Base-by-base conservation (phyloP, 1,284 basidiomycete genomes). In the Rhodotorula sp. region DNA sequence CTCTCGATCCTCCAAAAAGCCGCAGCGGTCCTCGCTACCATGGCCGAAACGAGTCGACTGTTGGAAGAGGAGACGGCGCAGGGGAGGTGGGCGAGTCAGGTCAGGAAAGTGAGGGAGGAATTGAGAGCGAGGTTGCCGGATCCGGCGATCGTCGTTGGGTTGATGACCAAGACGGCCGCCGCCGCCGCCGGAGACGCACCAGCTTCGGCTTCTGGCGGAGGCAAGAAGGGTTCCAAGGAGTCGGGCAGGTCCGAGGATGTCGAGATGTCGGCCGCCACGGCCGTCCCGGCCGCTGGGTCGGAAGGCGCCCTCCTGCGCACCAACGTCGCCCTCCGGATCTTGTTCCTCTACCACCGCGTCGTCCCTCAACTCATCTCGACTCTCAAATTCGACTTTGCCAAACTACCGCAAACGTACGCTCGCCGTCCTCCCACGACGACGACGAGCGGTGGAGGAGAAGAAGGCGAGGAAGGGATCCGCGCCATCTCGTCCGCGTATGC, bases 301-400 rank as follows among this genome's bases (percentile, higher is more conserved):
- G 62, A 59, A 31, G 64, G 62, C 26, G 68, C 62, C 16, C 64
- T 71, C 38, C 61, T 76, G 4, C 64, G 70, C 21, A 76, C 70
- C 52, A 74, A 76, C 67, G 67, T 76, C 57, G 75, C 72, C 3
- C 68, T 76, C 18, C 66, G 71, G 23, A 45, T 77, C 12, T 57
- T 77, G 19, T 74, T 64, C 66, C 63, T 72, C 45, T 77, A 77
- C 68, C 74, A 77, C 64, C 70, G 72, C 38, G 68, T 72, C 56
- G 57, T 59, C 12, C 72, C 76, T 1, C 61, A 68, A 2, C 60
- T 71, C 18, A 76, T 74, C 62, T 45, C 72, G 18, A 62, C 66
- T 7, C 67, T 76, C 54, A 68, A 71, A n/a, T 77, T 74, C 66
- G 76, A 77, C 61, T 75, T 77, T 59, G 67, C 64, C 26, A 71